Conservation (phyloP, 306 rosid species). For the Lupinus albus region DNA sequence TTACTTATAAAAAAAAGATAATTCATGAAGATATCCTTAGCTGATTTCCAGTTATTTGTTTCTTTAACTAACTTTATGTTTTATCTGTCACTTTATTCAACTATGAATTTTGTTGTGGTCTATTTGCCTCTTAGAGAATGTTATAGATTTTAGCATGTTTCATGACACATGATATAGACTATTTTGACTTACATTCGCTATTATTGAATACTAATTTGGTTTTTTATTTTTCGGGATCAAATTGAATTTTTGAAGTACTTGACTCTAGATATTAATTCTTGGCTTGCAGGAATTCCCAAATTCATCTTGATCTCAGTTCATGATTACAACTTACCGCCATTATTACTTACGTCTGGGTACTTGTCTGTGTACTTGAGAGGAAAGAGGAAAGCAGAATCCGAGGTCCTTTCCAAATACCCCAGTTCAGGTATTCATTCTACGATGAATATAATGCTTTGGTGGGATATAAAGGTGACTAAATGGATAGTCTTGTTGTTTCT, state of each 20-base stretch:
- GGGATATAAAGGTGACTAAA: slow-evolving; percentile 15
- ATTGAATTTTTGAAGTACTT: too few relatives aligned
- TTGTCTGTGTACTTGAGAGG: slow-evolving; percentile 91
- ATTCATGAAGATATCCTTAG: background rate
- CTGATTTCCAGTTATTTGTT: background rate
- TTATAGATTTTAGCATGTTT: slow-evolving; percentile 23
- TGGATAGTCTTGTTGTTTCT: background rate
- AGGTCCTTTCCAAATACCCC: slow-evolving; percentile 92
- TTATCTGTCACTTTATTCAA: background rate
- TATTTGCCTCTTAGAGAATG: background rate
- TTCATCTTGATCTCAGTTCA: slow-evolving; percentile 88
- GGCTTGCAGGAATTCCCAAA: slow-evolving; percentile 80
- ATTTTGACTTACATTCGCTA: too few relatives aligned
- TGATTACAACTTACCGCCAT: slow-evolving; percentile 83
- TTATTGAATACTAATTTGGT: too few relatives aligned
- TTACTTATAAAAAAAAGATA: too few relatives aligned
- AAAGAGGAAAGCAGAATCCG: slow-evolving; percentile 96
- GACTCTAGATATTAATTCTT: slow-evolving; percentile 18
- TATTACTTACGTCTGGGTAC: slow-evolving; percentile 81
- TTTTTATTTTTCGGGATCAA: too few relatives aligned
- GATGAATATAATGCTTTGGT: slow-evolving; percentile 16
- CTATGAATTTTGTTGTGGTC: background rate
- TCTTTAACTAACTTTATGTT: background rate
- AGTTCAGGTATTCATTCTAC: slow-evolving; percentile 67
- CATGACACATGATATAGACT: too few relatives aligned